phyloP scores from a whole-genome alignment of 1,139 yeast genomes.

The Ogataea hybrid region DNA sequence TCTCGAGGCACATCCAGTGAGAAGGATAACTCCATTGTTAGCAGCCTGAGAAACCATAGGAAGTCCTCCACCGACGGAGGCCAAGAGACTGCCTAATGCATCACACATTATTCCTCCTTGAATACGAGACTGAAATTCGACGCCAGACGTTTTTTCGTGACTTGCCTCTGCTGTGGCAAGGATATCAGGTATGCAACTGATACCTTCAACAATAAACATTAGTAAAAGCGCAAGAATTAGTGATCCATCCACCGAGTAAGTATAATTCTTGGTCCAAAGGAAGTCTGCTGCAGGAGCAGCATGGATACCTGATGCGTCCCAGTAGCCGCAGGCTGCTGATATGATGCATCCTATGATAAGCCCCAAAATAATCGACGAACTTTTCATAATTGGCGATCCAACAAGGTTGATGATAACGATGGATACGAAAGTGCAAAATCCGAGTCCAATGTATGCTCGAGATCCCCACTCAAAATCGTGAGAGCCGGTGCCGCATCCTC shows the following conservation, averaged over 20 bases:
- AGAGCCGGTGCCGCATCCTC: conserved; percentile 13
- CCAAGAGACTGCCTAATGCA: conserved; percentile 17
- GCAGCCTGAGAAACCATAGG: conserved; percentile 23
- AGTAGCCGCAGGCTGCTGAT: conserved; percentile 21
- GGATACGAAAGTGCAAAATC: conserved; percentile 17
- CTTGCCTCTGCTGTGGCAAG: conserved; percentile 20
- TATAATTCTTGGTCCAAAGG: conserved; percentile 19
- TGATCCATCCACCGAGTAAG: conserved; percentile 18
- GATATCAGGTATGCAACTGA: conserved; percentile 21
- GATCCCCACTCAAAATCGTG: conserved; percentile 15
- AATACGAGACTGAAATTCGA: conserved; percentile 17
- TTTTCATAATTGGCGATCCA: conserved; percentile 23
- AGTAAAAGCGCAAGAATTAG: conserved; percentile 16
- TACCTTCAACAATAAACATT: conserved; percentile 19
- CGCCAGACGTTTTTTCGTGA: conserved; percentile 15
- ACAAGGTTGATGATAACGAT: conserved; percentile 13
- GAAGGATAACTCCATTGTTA: conserved; percentile 20
- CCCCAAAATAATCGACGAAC: conserved; percentile 18
- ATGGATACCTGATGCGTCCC: conserved; percentile 18
- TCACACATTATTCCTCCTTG: conserved; percentile 24
- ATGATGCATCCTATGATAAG: conserved; percentile 19
- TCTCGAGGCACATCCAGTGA: conserved; percentile 22
- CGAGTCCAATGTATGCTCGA: conserved; percentile 18
- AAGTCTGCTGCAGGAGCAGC: conserved; percentile 22
- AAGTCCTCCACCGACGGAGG: conserved; percentile 16